Conservation (phyloP, 345 rosid species). For the Boechera retrofracta region DNA sequence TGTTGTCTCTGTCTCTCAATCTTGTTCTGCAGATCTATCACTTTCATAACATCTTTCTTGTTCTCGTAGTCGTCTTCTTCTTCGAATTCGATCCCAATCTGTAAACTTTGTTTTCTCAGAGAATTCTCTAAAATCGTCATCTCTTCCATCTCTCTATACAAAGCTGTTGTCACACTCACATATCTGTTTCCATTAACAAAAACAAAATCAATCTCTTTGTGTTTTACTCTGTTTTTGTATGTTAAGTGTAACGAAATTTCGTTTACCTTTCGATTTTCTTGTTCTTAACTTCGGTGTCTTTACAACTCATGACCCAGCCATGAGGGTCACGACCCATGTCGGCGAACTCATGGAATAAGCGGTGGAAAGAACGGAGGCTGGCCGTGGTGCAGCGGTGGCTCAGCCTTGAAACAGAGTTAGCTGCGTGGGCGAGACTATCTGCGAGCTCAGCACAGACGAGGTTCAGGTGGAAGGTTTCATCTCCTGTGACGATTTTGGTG, state of each 20-base stretch:
- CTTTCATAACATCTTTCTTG: conserved; percentile 53
- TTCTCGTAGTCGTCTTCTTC: conserved; percentile 40
- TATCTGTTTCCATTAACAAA: conserved; percentile 50
- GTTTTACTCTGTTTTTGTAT: conserved; percentile 8
- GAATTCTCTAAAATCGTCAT: conserved; percentile 59
- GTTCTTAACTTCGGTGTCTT: conserved; percentile 69
- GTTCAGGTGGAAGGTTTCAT: conserved; percentile 79
- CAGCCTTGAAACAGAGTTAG: conserved; percentile 65
- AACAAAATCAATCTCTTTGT: conserved; percentile 29
- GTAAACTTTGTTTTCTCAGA: conserved; percentile 50
- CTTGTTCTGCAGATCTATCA: conserved; percentile 71
- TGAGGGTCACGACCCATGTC: conserved; percentile 66
- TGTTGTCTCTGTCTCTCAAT: conserved; percentile 72
- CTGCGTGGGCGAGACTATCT: conserved; percentile 61
- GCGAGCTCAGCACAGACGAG: conserved; percentile 84
- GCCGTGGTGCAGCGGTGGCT: conserved; percentile 60
- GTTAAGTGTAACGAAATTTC: neutral
- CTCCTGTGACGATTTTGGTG: conserved; percentile 76
- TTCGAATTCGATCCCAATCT: conserved; percentile 41
- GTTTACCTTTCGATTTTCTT: conserved; percentile 76
- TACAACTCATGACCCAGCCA: conserved; percentile 63
- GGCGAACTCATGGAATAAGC: conserved; percentile 64
- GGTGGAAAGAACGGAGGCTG: conserved; percentile 57
- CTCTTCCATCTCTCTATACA: conserved; percentile 88
- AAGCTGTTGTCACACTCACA: conserved; percentile 65